Percentiles rank a stretch among this genome's conserved stretches.
Conservation (phyloP, 257 asterid genomes). For the Ophiorrhiza pumila region DNA sequence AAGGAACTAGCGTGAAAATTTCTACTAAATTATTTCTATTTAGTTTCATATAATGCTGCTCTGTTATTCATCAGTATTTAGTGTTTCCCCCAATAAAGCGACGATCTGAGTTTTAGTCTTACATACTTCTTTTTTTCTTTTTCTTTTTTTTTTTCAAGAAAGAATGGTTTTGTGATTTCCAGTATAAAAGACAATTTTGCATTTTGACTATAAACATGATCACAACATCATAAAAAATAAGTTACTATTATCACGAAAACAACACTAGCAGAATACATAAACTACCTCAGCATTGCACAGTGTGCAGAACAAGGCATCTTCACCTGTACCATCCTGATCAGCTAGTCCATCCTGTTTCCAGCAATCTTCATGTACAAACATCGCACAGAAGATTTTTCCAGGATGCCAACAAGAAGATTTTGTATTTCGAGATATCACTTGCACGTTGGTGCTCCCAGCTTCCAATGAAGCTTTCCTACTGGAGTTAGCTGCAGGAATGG, state of each 20-base stretch:
- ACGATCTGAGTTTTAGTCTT: neutral
- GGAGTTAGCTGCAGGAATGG: slow-evolving; percentile 63
- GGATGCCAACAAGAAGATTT: slow-evolving; percentile 45
- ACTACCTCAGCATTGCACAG: slow-evolving; percentile 93
- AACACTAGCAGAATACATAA: slow-evolving; percentile 1
- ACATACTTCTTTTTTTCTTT: neutral
- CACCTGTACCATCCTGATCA: slow-evolving; percentile 66
- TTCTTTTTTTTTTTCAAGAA: neutral
- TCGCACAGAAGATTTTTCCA: slow-evolving; percentile 65
- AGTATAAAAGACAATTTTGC: neutral
- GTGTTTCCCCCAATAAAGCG: neutral
- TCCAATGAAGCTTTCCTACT: slow-evolving; percentile 64
- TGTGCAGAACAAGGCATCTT: slow-evolving; percentile 97
- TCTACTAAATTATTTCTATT: neutral
- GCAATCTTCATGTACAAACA: slow-evolving; percentile 86
- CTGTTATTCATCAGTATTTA: slow-evolving; percentile 4
- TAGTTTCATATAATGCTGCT: neutral
- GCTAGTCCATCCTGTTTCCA: slow-evolving; percentile 52
- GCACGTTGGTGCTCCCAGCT: slow-evolving; percentile 51
- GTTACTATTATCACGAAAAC: neutral
- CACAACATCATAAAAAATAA: neutral
- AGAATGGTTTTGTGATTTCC: neutral
- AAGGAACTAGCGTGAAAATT: no score
- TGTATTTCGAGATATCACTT: slow-evolving; percentile 40
- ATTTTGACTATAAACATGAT: neutral